Percentiles rank a stretch among this genome's conserved stretches.
Conservation (phyloP, 306 rosid species). For the Cucumis sativus region DNA sequence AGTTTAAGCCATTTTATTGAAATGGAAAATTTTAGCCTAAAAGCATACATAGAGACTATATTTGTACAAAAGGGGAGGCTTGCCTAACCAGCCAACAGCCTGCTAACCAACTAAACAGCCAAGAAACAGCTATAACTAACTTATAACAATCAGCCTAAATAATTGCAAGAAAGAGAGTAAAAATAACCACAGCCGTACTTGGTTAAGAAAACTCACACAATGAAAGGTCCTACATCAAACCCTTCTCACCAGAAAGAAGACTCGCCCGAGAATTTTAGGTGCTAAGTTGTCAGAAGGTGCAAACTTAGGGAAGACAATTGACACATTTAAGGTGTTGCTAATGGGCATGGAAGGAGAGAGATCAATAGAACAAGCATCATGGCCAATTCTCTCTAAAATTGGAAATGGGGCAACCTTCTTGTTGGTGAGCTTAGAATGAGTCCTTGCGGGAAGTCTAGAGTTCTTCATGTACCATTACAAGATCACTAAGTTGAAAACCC, state of each 20-base stretch:
- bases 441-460: neutral
- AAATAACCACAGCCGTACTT: neutral
- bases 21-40: too few species aligned
- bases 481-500: neutral
- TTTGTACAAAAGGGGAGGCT: neutral
- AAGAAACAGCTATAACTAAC: neutral
- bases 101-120: neutral
- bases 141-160: neutral
- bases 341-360: neutral
- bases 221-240: neutral
- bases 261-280: neutral
- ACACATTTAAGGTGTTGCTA: neutral
- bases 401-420: neutral
- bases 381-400: neutral
- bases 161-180: neutral
- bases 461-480: neutral
- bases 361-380: neutral
- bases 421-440: neutral
- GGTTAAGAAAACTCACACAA: neutral
- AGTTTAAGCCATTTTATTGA: neutral
- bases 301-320: neutral
- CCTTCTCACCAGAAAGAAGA: neutral
- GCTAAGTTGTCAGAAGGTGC: neutral
- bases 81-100: neutral
- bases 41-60: neutral